Conservation (phyloP, 495 filamentous ascomycete species). For the Aspergillus conjunctus region DNA sequence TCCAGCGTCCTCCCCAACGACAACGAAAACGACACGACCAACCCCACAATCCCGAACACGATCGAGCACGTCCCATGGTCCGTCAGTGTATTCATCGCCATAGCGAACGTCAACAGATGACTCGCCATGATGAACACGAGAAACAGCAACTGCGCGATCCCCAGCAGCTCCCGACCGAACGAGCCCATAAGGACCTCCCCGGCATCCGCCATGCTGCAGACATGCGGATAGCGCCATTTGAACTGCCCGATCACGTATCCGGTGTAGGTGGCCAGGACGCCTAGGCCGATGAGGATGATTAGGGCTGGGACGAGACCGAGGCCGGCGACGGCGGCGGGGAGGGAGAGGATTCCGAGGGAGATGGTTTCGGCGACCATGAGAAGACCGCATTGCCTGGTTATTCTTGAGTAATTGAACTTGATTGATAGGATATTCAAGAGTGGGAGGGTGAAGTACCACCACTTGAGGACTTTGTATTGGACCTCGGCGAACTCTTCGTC, state of each 20-base stretch:
- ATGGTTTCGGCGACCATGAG: slow-evolving; percentile 70
- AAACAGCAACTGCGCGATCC: slow-evolving; percentile 63
- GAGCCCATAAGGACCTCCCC: slow-evolving; percentile 66
- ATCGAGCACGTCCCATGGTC: slow-evolving; percentile 68
- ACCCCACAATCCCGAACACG: slow-evolving; percentile 64
- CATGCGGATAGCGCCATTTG: slow-evolving; percentile 43
- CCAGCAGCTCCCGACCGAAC: slow-evolving; percentile 64
- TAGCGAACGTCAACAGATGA: slow-evolving; percentile 68
- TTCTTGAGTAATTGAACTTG: background rate
- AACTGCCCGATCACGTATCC: slow-evolving; percentile 40
- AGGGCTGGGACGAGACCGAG: slow-evolving; percentile 63
- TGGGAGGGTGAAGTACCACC: slow-evolving; percentile 41
- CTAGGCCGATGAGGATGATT: slow-evolving; percentile 64
- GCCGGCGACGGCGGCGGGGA: slow-evolving; percentile 63
- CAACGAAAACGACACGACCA: slow-evolving; percentile 61
- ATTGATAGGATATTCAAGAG: background rate
- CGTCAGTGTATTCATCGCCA: slow-evolving; percentile 68
- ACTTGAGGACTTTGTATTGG: slow-evolving; percentile 47
- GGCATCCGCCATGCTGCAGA: slow-evolving; percentile 75
- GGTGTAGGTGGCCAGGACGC: slow-evolving; percentile 60
- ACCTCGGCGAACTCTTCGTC: slow-evolving; percentile 42
- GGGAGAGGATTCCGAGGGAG: slow-evolving; percentile 66
- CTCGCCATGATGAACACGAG: slow-evolving; percentile 74
- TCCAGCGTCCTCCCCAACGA: slow-evolving; percentile 68
- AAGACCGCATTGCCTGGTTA: background rate